Evolutionary conservation across 2,329 filamentous ascomycete species (phyloP).

Genomic region (Pseudonectria buxi): DNA sequence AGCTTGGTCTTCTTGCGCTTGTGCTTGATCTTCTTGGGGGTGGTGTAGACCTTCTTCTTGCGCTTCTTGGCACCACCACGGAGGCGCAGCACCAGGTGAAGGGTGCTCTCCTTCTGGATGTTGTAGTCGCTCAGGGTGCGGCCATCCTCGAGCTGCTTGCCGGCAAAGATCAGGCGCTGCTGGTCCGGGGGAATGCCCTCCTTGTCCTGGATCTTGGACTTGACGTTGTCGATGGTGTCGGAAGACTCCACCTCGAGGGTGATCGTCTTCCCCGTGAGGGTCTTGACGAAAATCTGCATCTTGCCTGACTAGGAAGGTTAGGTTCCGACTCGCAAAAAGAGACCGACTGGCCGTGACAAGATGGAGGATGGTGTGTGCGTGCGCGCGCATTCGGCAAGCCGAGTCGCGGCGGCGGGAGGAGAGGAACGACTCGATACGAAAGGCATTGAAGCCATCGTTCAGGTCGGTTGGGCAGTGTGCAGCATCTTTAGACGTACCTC

Average conservation of each 20-base stretch:
- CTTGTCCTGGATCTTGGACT: conserved; percentile 98
- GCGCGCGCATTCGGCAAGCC: too few species aligned
- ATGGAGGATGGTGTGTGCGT: not conserved
- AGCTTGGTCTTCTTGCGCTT: conserved; percentile 99
- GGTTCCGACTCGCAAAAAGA: conserved; percentile 22
- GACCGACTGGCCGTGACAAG: not conserved
- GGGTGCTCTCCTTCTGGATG: conserved; percentile 99
- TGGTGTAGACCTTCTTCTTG: conserved; percentile 99
- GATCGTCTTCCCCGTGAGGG: conserved; percentile 99
- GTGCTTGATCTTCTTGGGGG: conserved; percentile 99
- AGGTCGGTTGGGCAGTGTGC: conserved; percentile 23
- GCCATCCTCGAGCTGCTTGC: conserved; percentile 99
- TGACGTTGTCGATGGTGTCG: conserved; percentile 99
- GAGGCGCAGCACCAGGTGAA: conserved; percentile 95
- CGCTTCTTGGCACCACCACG: conserved; percentile 99
- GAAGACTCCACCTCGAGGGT: conserved; percentile 99
- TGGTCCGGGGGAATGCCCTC: conserved; percentile 99
- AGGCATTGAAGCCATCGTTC: conserved; percentile 24
- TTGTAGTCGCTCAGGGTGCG: conserved; percentile 99
- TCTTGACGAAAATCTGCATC: conserved; percentile 75
- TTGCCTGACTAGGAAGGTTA: conserved; percentile 49
- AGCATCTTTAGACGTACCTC: conserved; percentile 55
- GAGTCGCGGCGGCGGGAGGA: not conserved
- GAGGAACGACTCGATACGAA: conserved; percentile 24
- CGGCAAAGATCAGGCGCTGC: conserved; percentile 99